Base-by-base conservation (phyloP, 345 rosid genomes). In the Populus simonii region DNA sequence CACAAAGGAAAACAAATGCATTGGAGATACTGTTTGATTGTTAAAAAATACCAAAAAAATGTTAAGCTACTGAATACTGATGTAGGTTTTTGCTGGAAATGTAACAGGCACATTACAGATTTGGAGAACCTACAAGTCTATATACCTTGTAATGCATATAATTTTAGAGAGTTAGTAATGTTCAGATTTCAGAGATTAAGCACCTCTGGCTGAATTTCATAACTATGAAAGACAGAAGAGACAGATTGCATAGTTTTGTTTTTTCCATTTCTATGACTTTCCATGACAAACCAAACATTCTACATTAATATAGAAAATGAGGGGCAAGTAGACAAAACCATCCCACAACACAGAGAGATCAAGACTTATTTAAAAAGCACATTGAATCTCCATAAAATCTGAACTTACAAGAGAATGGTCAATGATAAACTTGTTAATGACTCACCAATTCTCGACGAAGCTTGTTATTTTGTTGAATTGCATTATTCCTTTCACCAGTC, bases 361-460 rank as follows among this genome's bases (percentile, higher is more conserved):
- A 55, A 76, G 65, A 59, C 70, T 16, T 12, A 27, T 8, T 17
- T 8, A 2, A 17, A 49, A 27, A 35, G 33, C 55, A 31, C 35
- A 57, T 59, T 57, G n/a, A 36, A 72, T 72, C 73, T 66, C 23
- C 53, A 62, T 49, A n/a, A 70, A 29, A 73, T 38, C 13, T 27
- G 8, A 39, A 35, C 43, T 8, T 18, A 43, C 9, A 69, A 31
- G 27, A 55, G 16, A 55, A 35, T 33, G 27, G 10, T 18, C 25
- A 25, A 38, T 6, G 38, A 51, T 16, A 29, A 43, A 25, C 65
- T 45, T n/a, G 68, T 73, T 18, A 57, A 72, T 43, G 61, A 27
- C 93, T 86, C 68, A 92, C 96, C 90, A 90, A 80, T 74, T 92
- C 96, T 76, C 83, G 91, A n/a, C 86, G 89, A 78, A 91, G 89